phyloP scores from a whole-genome alignment of 2,329 filamentous ascomycete genomes.

The Sclerotinia glacialis region DNA sequence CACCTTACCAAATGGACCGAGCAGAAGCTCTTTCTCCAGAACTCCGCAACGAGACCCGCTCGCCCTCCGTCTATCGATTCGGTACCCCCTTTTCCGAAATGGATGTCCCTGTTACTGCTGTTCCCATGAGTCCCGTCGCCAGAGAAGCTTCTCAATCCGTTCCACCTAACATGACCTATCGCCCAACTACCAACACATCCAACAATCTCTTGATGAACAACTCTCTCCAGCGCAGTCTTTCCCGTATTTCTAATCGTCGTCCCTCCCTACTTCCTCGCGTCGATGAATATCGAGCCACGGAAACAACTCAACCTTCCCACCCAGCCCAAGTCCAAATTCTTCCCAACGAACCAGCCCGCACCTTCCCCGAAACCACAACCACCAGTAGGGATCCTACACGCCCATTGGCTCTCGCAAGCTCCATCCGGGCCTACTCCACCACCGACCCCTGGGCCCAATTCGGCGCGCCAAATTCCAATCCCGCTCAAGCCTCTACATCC shows the following conservation, averaged over 20 bases:
- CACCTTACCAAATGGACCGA: constrained; percentile 53
- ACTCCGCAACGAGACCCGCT: constrained; percentile 48
- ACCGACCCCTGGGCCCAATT: constrained; percentile 20
- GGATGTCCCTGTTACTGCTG: constrained; percentile 77
- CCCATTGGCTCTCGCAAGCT: neutral
- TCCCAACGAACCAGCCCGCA: constrained; percentile 5
- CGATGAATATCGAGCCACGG: constrained; percentile 55
- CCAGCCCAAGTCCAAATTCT: neutral
- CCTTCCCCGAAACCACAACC: constrained; percentile 2
- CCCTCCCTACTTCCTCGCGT: constrained; percentile 71
- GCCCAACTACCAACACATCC: constrained; percentile 39
- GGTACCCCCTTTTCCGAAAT: constrained; percentile 88
- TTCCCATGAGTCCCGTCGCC: constrained; percentile 67
- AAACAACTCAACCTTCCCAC: neutral
- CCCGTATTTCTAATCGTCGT: constrained; percentile 56
- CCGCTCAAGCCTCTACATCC: constrained; percentile 34
- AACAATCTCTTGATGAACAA: constrained; percentile 18
- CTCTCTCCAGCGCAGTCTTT: constrained; percentile 32
- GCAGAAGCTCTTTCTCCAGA: constrained; percentile 53
- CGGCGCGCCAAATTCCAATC: constrained; percentile 17
- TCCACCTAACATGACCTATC: constrained; percentile 88
- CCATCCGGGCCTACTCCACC: constrained; percentile 17
- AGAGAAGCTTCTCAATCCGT: constrained; percentile 86
- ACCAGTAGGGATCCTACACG: neutral
- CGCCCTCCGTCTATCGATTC: constrained; percentile 67